Percentiles rank a stretch among this genome's conserved stretches.
Evolutionary conservation across 768 basidiomycete species (phyloP).

Genomic region (Leccinum barrowsii): DNA sequence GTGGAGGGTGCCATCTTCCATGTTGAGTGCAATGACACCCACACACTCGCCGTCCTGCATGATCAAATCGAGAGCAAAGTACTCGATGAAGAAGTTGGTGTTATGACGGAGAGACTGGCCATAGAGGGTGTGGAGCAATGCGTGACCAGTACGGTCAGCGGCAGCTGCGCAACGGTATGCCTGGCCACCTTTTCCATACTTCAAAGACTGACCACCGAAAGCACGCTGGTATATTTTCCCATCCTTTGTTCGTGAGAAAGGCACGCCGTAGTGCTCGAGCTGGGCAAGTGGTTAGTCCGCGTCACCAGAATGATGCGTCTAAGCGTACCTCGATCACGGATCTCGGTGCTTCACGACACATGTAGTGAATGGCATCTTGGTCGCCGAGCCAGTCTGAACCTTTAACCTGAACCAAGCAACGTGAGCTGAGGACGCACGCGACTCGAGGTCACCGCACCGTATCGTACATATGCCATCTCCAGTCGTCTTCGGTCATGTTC

Average conservation of each 20-base stretch:
- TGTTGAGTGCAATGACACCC: slow-evolving; percentile 97
- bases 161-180: slow-evolving; percentile 99
- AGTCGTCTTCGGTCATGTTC: slow-evolving; percentile 99
- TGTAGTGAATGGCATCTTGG: slow-evolving; percentile 99
- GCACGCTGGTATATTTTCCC: slow-evolving; percentile 99
- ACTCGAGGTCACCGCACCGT: slow-evolving; percentile 52
- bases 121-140: slow-evolving; percentile 96
- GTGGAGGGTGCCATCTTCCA: slow-evolving; percentile 99
- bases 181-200: slow-evolving; percentile 97
- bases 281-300: slow-evolving; percentile 31
- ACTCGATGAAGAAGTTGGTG: slow-evolving; percentile 99
- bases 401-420: slow-evolving; percentile 68
- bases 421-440: slow-evolving; percentile 12
- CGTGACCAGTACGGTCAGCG: slow-evolving; percentile 98
- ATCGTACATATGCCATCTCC: slow-evolving; percentile 99
- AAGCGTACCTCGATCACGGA: slow-evolving; percentile 81
- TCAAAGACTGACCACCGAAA: slow-evolving; percentile 95
- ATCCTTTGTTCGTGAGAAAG: slow-evolving; percentile 97
- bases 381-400: slow-evolving; percentile 99
- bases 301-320: background rate
- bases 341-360: slow-evolving; percentile 95
- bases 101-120: slow-evolving; percentile 98
- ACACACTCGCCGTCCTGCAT: slow-evolving; percentile 99
- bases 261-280: slow-evolving; percentile 98
- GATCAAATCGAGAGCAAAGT: slow-evolving; percentile 97